phyloP scores from a whole-genome alignment of 257 asterid genomes.

The Gynochthodes officinalis region DNA sequence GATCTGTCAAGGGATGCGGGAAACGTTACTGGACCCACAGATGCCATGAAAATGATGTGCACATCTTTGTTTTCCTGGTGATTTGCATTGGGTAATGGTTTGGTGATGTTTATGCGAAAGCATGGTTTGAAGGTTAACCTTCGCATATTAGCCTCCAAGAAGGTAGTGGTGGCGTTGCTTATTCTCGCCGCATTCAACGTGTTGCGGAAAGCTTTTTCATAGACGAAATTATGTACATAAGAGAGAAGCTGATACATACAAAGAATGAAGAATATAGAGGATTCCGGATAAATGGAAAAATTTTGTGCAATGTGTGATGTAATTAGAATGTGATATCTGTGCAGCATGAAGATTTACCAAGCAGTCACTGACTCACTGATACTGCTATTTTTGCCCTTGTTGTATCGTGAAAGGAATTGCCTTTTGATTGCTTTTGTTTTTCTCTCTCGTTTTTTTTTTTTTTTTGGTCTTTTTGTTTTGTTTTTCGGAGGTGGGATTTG shows the following conservation, averaged over 20 bases:
- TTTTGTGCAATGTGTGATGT: not conserved
- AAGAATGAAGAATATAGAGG: constrained; percentile 9
- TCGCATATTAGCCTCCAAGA: constrained; percentile 77
- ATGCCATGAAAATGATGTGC: constrained; percentile 46
- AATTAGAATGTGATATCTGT: not conserved
- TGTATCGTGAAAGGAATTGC: not conserved
- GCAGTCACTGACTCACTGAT: not conserved
- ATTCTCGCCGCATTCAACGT: constrained; percentile 32
- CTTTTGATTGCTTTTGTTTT: not conserved
- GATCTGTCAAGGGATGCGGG: constrained; percentile 41
- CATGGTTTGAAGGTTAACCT: constrained; percentile 67
- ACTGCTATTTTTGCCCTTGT: not conserved
- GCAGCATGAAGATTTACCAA: not conserved
- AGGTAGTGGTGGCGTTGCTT: constrained; percentile 43
- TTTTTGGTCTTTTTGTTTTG: no score
- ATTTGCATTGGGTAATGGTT: constrained; percentile 37
- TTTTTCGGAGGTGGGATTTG: no score
- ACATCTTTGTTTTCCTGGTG: constrained; percentile 45
- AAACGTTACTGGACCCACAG: constrained; percentile 46
- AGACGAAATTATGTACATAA: constrained; percentile 25
- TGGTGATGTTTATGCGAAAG: constrained; percentile 49
- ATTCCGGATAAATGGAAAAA: not conserved
- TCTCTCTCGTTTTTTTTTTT: no score
- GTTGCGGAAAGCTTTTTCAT: constrained; percentile 47
- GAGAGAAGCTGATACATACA: constrained; percentile 6